Evolutionary conservation across 495 filamentous ascomycete species (phyloP).

Genomic region (Xylaria bambusicola): DNA sequence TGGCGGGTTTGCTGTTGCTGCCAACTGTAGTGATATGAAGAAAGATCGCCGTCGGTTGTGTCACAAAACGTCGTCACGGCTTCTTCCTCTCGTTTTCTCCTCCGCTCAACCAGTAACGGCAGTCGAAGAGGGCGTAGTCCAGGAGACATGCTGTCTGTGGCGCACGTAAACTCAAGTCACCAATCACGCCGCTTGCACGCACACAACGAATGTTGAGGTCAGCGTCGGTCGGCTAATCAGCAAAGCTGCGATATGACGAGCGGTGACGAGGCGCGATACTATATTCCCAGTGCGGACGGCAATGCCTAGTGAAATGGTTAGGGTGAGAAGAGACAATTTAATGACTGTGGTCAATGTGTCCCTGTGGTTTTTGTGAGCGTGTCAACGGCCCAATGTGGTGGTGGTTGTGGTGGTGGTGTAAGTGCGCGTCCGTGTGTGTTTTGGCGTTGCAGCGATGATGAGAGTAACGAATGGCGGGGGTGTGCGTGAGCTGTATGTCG

Average conservation of each 20-base stretch:
- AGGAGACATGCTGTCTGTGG: conserved; percentile 46
- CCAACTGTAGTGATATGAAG: conserved; percentile 1
- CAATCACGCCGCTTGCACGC: conserved; percentile 14
- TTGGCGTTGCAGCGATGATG: conserved; percentile 18
- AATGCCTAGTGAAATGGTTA: background rate
- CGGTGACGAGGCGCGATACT: background rate
- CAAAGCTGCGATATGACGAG: background rate
- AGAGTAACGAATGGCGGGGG: conserved; percentile 11
- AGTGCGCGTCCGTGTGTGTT: conserved; percentile 17
- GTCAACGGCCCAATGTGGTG: background rate
- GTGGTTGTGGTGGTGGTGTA: conserved; percentile 2
- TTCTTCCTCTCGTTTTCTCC: conserved; percentile 44
- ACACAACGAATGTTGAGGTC: background rate
- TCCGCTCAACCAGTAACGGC: conserved; percentile 54
- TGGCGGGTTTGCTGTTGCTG: conserved; percentile 9
- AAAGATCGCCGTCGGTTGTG: background rate
- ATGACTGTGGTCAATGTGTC: background rate
- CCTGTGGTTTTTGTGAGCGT: background rate
- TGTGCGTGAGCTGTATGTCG: conserved; percentile 17
- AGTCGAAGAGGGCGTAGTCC: conserved; percentile 53
- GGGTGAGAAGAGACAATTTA: background rate
- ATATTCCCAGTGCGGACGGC: background rate
- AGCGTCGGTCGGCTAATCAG: background rate
- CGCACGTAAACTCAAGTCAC: conserved; percentile 10
- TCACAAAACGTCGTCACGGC: conserved; percentile 11